Evolutionary conservation across 2,329 filamentous ascomycete species (phyloP).

Genomic region (Phialophora chinensis): DNA sequence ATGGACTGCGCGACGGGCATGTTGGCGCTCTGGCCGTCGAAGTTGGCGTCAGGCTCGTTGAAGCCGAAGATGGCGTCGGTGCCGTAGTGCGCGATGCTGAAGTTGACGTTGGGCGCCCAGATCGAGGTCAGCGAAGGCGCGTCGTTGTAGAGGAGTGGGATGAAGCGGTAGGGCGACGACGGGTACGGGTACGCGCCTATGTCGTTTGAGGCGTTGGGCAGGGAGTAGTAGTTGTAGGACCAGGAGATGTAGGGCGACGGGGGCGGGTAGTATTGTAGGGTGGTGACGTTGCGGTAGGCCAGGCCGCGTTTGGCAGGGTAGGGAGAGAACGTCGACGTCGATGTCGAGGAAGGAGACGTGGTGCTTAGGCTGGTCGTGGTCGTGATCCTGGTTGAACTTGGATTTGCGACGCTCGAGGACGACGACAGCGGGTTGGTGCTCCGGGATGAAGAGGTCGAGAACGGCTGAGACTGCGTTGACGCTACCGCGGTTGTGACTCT

Average conservation of each 20-base stretch:
- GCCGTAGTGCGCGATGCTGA: slow-evolving; percentile 44
- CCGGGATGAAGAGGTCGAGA: neutral
- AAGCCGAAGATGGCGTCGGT: slow-evolving; percentile 51
- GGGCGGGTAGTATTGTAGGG: slow-evolving; percentile 29
- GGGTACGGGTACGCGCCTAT: slow-evolving; percentile 47
- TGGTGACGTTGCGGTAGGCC: slow-evolving; percentile 48
- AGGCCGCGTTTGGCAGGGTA: slow-evolving; percentile 43
- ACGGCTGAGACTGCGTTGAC: neutral
- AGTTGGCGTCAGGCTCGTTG: slow-evolving; percentile 53
- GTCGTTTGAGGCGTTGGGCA: slow-evolving; percentile 43
- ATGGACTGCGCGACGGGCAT: slow-evolving; percentile 48
- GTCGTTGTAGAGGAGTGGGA: slow-evolving; percentile 65
- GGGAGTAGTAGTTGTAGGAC: slow-evolving; percentile 53
- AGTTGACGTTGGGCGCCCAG: slow-evolving; percentile 51
- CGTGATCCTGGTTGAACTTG: slow-evolving; percentile 1
- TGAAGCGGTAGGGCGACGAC: slow-evolving; percentile 45
- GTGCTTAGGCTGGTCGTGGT: slow-evolving; percentile 9
- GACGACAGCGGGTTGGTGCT: neutral
- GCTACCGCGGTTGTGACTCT: neutral
- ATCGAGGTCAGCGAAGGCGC: slow-evolving; percentile 44
- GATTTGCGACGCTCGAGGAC: neutral
- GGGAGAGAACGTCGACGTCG: neutral
- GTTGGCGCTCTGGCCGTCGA: slow-evolving; percentile 44
- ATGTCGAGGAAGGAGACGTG: slow-evolving; percentile 7
- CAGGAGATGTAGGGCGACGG: slow-evolving; percentile 44